phyloP scores from a whole-genome alignment of 768 basidiomycete genomes.

The Mycena polygramma region DNA sequence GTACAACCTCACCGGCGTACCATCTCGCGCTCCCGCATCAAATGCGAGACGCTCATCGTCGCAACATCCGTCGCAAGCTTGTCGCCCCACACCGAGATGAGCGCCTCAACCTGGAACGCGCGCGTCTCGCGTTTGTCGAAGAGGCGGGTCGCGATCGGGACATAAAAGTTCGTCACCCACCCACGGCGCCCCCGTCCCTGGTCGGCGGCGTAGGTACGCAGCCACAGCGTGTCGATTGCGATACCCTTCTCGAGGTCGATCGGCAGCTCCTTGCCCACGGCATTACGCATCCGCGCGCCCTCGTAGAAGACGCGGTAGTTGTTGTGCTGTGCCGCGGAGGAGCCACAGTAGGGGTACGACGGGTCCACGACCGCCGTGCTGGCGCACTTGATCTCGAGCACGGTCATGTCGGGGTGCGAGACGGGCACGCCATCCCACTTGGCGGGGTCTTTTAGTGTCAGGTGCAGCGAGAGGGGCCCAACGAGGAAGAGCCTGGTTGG shows the following conservation, averaged over 20 bases:
- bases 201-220: conserved; percentile 38
- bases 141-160: conserved; percentile 62
- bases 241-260: conserved; percentile 41
- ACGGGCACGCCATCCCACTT: conserved; percentile 47
- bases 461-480: conserved; percentile 48
- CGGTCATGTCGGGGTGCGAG: conserved; percentile 48
- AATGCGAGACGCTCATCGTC: conserved; percentile 59
- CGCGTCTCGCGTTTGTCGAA: conserved; percentile 63
- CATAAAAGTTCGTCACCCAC: conserved; percentile 56
- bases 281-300: conserved; percentile 26
- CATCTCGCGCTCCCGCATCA: conserved; percentile 58
- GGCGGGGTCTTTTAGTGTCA: conserved; percentile 47
- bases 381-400: conserved; percentile 51
- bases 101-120: conserved; percentile 53
- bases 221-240: conserved; percentile 49
- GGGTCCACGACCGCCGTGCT: conserved; percentile 38
- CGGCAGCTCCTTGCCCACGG: conserved; percentile 31
- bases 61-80: conserved; percentile 42
- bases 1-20: conserved; percentile 23
- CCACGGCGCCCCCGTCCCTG: conserved; percentile 39
- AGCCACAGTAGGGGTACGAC: conserved; percentile 35
- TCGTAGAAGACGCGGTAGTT: conserved; percentile 28
- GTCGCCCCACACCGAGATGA: conserved; percentile 53
- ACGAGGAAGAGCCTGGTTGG: conserved; percentile 38
- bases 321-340: conserved; percentile 22